Percentiles rank a stretch among this genome's conserved stretches.
Conservation (phyloP, 2,329 filamentous ascomycete species). For the Microsporum audouinii region DNA sequence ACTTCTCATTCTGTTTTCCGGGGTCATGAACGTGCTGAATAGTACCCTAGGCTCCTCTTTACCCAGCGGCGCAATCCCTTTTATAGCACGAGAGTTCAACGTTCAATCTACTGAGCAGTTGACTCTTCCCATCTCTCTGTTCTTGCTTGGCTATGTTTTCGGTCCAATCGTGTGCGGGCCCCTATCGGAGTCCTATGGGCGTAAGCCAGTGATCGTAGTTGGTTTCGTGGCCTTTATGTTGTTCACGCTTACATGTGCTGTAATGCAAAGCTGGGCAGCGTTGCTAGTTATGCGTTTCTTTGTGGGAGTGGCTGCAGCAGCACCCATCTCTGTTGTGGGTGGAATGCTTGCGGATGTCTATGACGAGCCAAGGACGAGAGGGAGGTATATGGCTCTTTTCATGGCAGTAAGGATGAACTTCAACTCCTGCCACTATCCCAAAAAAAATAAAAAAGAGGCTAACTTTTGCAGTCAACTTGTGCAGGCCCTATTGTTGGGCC, state of each 20-base stretch:
- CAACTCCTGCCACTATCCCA: not conserved
- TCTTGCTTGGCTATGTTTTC: constrained; percentile 32
- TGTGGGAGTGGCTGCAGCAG: constrained; percentile 34
- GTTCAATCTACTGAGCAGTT: constrained; percentile 25
- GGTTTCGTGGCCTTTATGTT: constrained; percentile 39
- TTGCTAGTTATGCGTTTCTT: constrained; percentile 38
- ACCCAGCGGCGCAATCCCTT: constrained; percentile 29
- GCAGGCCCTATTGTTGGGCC: constrained; percentile 36
- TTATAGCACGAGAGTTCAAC: constrained; percentile 28
- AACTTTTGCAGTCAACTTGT: constrained; percentile 23
- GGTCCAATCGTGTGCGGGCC: constrained; percentile 37
- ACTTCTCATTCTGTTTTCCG: constrained; percentile 25
- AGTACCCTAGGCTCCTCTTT: constrained; percentile 32
- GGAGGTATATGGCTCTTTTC: constrained; percentile 32
- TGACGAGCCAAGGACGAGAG: constrained; percentile 33
- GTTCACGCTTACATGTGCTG: constrained; percentile 35
- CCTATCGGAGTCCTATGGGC: constrained; percentile 34
- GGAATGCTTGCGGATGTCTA: constrained; percentile 41
- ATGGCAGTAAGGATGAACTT: constrained; percentile 26
- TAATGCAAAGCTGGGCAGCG: constrained; percentile 32
- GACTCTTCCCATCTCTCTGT: constrained; percentile 32
- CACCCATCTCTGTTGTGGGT: constrained; percentile 35
- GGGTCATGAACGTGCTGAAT: constrained; percentile 28
- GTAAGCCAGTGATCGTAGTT: constrained; percentile 35
- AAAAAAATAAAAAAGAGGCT: not conserved